Evolutionary conservation across 139 green algal genomes (phyloP).

Genomic region (Spirogloea muscicola): DNA sequence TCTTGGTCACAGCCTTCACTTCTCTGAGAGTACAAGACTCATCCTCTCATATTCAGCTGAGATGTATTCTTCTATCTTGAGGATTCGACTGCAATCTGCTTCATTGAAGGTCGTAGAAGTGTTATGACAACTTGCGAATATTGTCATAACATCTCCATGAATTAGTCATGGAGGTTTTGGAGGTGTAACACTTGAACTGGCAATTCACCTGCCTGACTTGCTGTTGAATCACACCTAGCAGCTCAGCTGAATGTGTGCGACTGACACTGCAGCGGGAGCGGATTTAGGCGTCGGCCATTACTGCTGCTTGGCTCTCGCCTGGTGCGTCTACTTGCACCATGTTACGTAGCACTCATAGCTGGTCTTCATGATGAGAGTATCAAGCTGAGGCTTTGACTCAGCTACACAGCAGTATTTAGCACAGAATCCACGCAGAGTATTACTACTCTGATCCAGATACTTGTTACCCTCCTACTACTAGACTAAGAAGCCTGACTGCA

Average conservation of each 20-base stretch:
- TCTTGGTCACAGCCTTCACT: conserved; percentile 14
- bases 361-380: background rate
- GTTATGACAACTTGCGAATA: background rate
- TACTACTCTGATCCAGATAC: background rate
- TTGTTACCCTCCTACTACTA: background rate
- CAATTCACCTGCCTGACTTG: background rate
- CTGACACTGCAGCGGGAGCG: conserved; percentile 6
- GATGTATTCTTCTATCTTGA: too few species aligned
- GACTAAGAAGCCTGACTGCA: background rate
- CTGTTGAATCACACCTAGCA: background rate
- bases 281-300: conserved; percentile 13
- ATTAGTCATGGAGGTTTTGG: too few species aligned
- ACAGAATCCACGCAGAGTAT: background rate
- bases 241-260: background rate
- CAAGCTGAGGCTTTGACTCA: background rate
- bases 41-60: background rate
- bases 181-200: background rate
- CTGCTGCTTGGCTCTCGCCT: conserved; percentile 4
- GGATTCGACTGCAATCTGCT: too few species aligned
- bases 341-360: background rate
- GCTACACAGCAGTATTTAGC: background rate
- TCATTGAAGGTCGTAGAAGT: background rate
- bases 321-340: conserved; percentile 7
- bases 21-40: background rate
- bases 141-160: too few species aligned